Percentiles rank a stretch among this genome's conserved stretches.
Evolutionary conservation across 2,329 filamentous ascomycete genomes (phyloP).

Genomic region (Aureobasidium sp.): DNA sequence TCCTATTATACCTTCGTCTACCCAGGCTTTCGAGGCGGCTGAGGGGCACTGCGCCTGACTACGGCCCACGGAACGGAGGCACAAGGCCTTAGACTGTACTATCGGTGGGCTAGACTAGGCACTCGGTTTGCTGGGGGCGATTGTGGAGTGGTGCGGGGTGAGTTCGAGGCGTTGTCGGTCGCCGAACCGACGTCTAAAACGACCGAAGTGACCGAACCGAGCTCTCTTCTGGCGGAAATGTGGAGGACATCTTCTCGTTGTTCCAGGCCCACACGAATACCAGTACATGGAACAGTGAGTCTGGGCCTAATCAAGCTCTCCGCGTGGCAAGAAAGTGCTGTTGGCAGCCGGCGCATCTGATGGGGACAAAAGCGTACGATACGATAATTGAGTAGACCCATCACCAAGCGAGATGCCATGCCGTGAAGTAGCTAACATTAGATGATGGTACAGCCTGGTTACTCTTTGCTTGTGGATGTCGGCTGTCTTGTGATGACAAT

Average conservation of each 20-base stretch:
- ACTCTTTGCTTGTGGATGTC: too few species aligned
- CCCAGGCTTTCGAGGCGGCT: not conserved
- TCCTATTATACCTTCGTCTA: not conserved
- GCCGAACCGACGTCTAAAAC: not conserved
- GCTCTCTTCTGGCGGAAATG: not conserved
- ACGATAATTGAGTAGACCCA: too few species aligned
- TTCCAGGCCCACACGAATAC: not conserved
- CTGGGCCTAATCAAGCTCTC: too few species aligned
- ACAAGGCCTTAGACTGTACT: not conserved
- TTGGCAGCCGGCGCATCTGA: too few species aligned
- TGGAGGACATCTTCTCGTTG: not conserved
- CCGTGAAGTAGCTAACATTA: too few species aligned
- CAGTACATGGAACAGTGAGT: not conserved
- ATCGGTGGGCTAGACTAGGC: not conserved
- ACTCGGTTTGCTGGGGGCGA: not conserved
- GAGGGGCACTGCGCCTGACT: not conserved
- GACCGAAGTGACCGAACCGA: conserved; percentile 3
- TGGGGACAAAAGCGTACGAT: too few species aligned
- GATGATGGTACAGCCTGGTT: too few species aligned
- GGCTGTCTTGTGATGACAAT: too few species aligned
- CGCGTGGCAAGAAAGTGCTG: too few species aligned
- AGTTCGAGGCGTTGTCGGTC: not conserved
- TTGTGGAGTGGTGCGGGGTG: not conserved
- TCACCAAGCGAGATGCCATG: too few species aligned
- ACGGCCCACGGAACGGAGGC: not conserved